phyloP scores from a whole-genome alignment of 768 basidiomycete species.

The Psilocybe azurescens region DNA sequence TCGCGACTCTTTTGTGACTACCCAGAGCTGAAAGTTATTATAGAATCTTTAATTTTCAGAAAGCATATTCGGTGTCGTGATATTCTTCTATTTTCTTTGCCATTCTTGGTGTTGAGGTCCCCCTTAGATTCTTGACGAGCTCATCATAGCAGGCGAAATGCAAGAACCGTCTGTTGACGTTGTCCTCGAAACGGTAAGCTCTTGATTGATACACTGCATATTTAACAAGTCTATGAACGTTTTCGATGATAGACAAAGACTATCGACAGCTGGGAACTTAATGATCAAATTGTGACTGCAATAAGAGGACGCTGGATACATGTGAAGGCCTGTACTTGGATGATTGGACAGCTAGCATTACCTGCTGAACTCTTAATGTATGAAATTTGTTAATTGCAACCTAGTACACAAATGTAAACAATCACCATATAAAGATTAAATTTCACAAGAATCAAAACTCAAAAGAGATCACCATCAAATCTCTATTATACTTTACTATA shows the following conservation, averaged over 20 bases:
- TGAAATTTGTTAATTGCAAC: no score
- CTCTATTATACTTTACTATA: no score
- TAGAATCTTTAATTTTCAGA: constrained; percentile 98
- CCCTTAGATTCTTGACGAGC: constrained; percentile 83
- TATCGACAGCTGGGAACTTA: constrained; percentile 17
- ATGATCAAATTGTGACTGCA: neutral
- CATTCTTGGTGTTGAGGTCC: neutral
- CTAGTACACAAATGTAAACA: no score
- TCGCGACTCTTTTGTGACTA: neutral
- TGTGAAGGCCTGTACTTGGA: neutral
- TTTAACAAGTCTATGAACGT: neutral
- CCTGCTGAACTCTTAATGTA: no score
- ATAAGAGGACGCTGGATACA: neutral
- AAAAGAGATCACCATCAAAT: no score
- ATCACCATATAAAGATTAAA: no score
- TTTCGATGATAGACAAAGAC: constrained; percentile 8
- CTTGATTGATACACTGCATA: neutral
- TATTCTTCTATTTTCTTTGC: neutral
- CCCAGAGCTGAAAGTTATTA: neutral
- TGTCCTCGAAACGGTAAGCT: constrained; percentile 46
- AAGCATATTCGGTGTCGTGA: constrained; percentile 80
- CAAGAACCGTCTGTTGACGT: constrained; percentile 88
- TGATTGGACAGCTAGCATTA: neutral
- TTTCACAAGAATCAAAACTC: no score
- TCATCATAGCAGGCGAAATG: constrained; percentile 92